Evolutionary conservation across 169 alveolate genomes (phyloP).

Genomic region (Eimeria mitis): DNA sequence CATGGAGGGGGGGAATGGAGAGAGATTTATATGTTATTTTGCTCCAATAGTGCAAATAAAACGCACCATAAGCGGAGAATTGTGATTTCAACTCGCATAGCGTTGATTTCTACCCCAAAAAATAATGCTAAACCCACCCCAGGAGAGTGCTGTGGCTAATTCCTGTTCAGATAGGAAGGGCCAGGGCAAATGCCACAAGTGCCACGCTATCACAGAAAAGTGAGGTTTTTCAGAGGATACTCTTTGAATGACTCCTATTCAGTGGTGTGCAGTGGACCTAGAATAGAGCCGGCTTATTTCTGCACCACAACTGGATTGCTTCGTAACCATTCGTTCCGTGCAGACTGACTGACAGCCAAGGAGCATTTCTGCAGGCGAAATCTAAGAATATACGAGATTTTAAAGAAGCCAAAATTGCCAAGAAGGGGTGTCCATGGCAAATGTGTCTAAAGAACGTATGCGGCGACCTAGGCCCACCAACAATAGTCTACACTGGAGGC

Average conservation of each 20-base stretch:
- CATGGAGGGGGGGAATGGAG: not conserved
- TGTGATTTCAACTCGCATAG: not conserved
- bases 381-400: not conserved
- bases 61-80: not conserved
- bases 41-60: not conserved
- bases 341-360: not conserved
- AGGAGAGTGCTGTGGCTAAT: not conserved
- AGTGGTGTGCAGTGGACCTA: not conserved
- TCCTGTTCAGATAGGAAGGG: not conserved
- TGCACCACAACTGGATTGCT: not conserved
- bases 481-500: slow-evolving; percentile 3
- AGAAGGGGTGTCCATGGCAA: not conserved
- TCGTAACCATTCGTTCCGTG: not conserved
- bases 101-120: not conserved
- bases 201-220: not conserved
- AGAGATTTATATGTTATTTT: not conserved
- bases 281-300: not conserved
- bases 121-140: not conserved
- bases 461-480: not conserved
- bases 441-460: not conserved
- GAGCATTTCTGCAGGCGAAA: not conserved
- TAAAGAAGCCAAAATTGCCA: not conserved
- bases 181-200: not conserved
- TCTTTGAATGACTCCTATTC: not conserved
- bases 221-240: not conserved